These are phyloP conservation scores for Saccharomyces paradoxus DNA, from an alignment of 805 yeast genomes.

Conservation along the genomic window DNA sequence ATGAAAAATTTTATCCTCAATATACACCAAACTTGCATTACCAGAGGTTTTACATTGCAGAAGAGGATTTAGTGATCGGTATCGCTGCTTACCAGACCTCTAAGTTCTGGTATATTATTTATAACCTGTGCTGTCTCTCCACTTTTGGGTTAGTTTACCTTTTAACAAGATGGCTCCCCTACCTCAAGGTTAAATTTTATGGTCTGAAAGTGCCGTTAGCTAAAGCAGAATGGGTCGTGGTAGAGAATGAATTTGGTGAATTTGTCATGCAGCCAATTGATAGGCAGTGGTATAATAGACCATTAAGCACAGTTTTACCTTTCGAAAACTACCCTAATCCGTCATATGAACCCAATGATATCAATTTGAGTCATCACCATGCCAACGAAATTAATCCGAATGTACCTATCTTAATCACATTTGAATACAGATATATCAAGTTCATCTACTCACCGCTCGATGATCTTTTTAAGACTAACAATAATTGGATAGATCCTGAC, in stretches of 20 bases:
- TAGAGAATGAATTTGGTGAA: constrained; percentile 92
- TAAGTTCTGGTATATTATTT: constrained; percentile 37
- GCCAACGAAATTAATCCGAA: constrained; percentile 30
- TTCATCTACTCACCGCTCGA: constrained; percentile 80
- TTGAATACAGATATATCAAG: constrained; percentile 76
- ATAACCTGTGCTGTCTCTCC: constrained; percentile 44
- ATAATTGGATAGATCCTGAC: constrained; percentile 74
- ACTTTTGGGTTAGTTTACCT: constrained; percentile 72
- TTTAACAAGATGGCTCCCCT: constrained; percentile 78
- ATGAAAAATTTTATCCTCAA: constrained; percentile 38
- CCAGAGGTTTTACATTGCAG: constrained; percentile 88
- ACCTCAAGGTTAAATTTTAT: constrained; percentile 55
- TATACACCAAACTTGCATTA: constrained; percentile 38
- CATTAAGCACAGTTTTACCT: constrained; percentile 58
- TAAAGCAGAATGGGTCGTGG: constrained; percentile 82
- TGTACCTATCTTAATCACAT: constrained; percentile 60
- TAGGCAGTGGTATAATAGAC: constrained; percentile 57
- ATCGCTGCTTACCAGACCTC: constrained; percentile 80
- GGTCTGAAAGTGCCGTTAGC: constrained; percentile 67
- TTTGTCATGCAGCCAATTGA: constrained; percentile 50
- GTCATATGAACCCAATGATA: constrained; percentile 17
- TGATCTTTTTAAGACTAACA: constrained; percentile 75
- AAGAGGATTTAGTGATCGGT: constrained; percentile 90
- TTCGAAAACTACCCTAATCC: constrained; percentile 19
- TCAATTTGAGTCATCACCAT: constrained; percentile 15